These are phyloP conservation scores for Penicillium cinerascens DNA, from an alignment of 495 filamentous ascomycete genomes.

Conservation along the genomic window DNA sequence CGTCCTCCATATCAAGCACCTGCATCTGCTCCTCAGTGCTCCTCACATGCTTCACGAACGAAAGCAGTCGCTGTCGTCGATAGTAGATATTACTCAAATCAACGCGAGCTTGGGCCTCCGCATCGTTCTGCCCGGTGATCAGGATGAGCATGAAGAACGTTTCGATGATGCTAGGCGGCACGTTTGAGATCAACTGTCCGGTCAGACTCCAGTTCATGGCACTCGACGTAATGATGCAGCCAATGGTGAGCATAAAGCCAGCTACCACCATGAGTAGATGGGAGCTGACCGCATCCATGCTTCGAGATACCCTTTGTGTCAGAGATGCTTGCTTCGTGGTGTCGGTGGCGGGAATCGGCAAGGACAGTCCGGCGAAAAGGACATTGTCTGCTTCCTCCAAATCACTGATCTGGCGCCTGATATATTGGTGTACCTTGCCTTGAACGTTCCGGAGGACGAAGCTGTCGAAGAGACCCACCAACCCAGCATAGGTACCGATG, in stretches of 20 bases:
- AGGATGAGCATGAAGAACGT: conserved; percentile 40
- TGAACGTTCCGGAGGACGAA: conserved; percentile 40
- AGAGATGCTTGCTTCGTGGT: conserved; percentile 4
- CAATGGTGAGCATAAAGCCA: conserved; percentile 24
- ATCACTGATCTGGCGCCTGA: conserved; percentile 23
- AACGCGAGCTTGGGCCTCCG: conserved; percentile 11
- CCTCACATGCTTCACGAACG: background rate
- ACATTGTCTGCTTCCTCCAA: conserved; percentile 16
- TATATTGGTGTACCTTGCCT: conserved; percentile 23
- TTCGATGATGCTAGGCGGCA: conserved; percentile 39
- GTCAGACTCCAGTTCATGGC: conserved; percentile 36
- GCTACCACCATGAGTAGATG: conserved; percentile 23
- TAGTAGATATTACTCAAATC: conserved; percentile 5
- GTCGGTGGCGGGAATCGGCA: conserved; percentile 2
- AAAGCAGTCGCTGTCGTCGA: conserved; percentile 2
- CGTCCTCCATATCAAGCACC: too few species aligned
- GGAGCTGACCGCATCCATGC: conserved; percentile 22
- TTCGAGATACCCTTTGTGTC: conserved; percentile 17
- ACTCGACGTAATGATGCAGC: conserved; percentile 26
- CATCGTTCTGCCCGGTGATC: conserved; percentile 34
- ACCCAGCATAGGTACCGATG: conserved; percentile 41
- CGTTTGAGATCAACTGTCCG: conserved; percentile 39
- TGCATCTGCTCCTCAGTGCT: too few species aligned
- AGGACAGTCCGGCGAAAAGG: conserved; percentile 16
- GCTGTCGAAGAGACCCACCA: conserved; percentile 37